Evolutionary conservation across 1,284 basidiomycete species (phyloP).

Genomic region (Cryptococcus amylolentus): DNA sequence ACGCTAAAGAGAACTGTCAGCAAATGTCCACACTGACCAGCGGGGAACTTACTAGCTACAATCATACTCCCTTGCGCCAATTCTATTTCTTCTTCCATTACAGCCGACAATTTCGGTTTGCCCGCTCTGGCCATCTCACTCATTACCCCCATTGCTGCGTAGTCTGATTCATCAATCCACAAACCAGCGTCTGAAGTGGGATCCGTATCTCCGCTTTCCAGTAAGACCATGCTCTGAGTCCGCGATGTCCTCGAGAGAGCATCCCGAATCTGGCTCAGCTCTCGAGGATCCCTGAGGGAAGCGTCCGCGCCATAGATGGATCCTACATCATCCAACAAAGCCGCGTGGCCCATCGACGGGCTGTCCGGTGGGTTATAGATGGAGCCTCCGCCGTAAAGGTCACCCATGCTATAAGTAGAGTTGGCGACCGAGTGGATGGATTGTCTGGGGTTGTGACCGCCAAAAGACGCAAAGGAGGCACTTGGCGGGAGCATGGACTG

Average conservation of each 20-base stretch:
- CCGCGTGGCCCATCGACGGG: constrained; percentile 17
- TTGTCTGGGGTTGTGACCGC: constrained; percentile 8
- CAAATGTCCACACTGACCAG: neutral
- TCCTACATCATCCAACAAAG: constrained; percentile 29
- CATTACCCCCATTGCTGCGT: constrained; percentile 62
- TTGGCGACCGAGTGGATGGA: constrained; percentile 31
- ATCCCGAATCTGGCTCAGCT: constrained; percentile 19
- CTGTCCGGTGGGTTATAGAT: neutral
- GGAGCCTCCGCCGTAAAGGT: constrained; percentile 22
- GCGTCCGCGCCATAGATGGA: constrained; percentile 24
- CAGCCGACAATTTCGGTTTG: constrained; percentile 65
- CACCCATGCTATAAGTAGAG: constrained; percentile 30
- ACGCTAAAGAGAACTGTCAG: constrained; percentile 53
- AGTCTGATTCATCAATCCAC: constrained; percentile 65
- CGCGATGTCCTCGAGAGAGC: constrained; percentile 22
- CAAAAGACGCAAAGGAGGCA: neutral
- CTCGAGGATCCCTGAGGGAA: neutral
- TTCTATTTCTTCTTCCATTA: constrained; percentile 66
- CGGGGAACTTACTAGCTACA: constrained; percentile 61
- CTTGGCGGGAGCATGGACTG: constrained; percentile 5
- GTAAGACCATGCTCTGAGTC: constrained; percentile 43
- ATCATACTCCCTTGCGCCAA: constrained; percentile 58
- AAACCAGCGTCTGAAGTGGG: constrained; percentile 40
- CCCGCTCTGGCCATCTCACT: constrained; percentile 69
- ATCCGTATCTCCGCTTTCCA: constrained; percentile 22